Evolutionary conservation across 2,329 filamentous ascomycete species (phyloP).

Genomic region (Lachnellula willkommii): DNA sequence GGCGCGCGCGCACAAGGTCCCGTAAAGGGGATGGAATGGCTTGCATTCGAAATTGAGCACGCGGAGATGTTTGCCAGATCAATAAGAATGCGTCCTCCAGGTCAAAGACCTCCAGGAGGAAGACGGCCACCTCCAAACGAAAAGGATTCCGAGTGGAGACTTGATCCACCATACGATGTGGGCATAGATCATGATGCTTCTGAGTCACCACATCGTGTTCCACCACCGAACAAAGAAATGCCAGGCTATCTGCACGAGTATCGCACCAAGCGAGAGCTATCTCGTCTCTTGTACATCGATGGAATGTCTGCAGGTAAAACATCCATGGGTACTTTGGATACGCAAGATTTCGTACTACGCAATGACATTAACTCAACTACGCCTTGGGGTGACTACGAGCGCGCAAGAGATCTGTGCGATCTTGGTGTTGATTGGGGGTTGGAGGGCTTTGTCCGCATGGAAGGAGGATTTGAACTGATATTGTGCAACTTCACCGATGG

Average conservation of each 20-base stretch:
- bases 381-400: conserved; percentile 43
- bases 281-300: conserved; percentile 61
- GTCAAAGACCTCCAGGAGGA: conserved; percentile 5
- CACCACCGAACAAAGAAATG: background rate
- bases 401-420: conserved; percentile 52
- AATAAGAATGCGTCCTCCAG: background rate
- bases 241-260: conserved; percentile 64
- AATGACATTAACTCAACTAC: background rate
- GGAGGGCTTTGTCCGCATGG: conserved; percentile 63
- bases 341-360: conserved; percentile 56
- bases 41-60: conserved; percentile 74
- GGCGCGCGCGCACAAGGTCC: conserved; percentile 44
- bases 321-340: conserved; percentile 59
- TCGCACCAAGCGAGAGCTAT: conserved; percentile 49
- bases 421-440: conserved; percentile 50
- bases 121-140: background rate
- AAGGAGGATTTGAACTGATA: conserved; percentile 66
- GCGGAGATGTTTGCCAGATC: conserved; percentile 56
- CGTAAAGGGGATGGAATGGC: conserved; percentile 58
- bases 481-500: conserved; percentile 53
- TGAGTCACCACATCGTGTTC: background rate
- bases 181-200: background rate
- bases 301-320: conserved; percentile 65
- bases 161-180: background rate
- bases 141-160: background rate